Evolutionary conservation across 2,329 filamentous ascomycete genomes (phyloP).

Genomic region (Monosporascus cannonballus): DNA sequence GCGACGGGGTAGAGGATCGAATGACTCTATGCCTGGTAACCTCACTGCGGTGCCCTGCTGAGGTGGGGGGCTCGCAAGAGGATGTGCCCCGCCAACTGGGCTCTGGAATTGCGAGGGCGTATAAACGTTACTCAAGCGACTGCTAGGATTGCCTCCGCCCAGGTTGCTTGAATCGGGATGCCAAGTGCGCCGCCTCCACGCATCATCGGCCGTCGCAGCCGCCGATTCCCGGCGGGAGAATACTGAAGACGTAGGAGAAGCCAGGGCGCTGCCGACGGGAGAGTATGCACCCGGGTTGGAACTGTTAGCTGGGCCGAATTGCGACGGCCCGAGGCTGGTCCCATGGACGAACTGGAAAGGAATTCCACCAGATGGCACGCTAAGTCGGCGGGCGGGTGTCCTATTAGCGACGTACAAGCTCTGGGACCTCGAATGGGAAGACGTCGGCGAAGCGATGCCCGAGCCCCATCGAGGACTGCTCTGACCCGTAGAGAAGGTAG

Average conservation of each 20-base stretch:
- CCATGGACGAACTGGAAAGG: constrained; percentile 65
- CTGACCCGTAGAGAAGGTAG: constrained; percentile 70
- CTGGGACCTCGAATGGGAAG: constrained; percentile 61
- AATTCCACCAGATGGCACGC: constrained; percentile 70
- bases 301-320: constrained; percentile 48
- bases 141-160: constrained; percentile 55
- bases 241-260: constrained; percentile 60
- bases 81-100: constrained; percentile 47
- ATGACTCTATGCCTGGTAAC: constrained; percentile 86
- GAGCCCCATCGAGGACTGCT: constrained; percentile 72
- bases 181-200: constrained; percentile 82
- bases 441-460: constrained; percentile 64
- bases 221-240: constrained; percentile 62
- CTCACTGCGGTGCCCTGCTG: constrained; percentile 57
- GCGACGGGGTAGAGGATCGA: constrained; percentile 66
- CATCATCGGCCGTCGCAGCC: constrained; percentile 60
- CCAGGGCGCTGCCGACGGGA: constrained; percentile 51
- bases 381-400: constrained; percentile 68
- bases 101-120: constrained; percentile 55
- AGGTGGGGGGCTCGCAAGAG: constrained; percentile 34
- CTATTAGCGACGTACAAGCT: constrained; percentile 65
- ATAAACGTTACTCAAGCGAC: constrained; percentile 69
- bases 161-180: constrained; percentile 71
- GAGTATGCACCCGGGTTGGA: constrained; percentile 50
- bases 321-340: constrained; percentile 48